phyloP scores from a whole-genome alignment of 1,139 yeast species.

The Candida mesenterica region DNA sequence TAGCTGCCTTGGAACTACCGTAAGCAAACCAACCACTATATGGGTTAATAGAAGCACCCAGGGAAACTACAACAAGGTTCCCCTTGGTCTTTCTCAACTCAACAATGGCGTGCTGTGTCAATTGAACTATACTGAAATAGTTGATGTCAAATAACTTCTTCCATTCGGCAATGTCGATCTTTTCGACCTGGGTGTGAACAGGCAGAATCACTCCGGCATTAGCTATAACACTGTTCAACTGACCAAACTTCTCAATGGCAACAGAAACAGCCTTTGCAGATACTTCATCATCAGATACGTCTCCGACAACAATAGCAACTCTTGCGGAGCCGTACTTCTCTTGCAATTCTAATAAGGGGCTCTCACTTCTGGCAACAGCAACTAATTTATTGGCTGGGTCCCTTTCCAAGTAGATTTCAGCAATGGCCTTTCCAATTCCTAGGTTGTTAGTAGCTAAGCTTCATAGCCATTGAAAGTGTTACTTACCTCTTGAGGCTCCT shows the following conservation, averaged over 20 bases:
- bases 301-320: conserved; percentile 64
- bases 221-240: conserved; percentile 67
- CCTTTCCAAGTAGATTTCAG: conserved; percentile 46
- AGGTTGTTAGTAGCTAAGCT: conserved; percentile 13
- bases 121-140: conserved; percentile 69
- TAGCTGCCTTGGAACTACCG: conserved; percentile 86
- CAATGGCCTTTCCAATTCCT: conserved; percentile 81
- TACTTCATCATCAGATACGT: conserved; percentile 49
- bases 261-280: conserved; percentile 40
- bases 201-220: conserved; percentile 92
- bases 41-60: conserved; percentile 72
- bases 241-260: conserved; percentile 55
- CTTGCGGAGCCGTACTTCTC: conserved; percentile 45
- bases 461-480: not conserved
- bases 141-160: conserved; percentile 68
- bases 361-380: conserved; percentile 70
- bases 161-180: conserved; percentile 57
- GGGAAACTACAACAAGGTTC: conserved; percentile 69
- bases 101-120: conserved; percentile 60
- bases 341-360: conserved; percentile 43
- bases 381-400: conserved; percentile 41
- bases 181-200: conserved; percentile 52
- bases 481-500: conserved; percentile 63
- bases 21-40: conserved; percentile 85
- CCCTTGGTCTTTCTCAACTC: conserved; percentile 58